These are phyloP conservation scores for Cercospora sp. DNA, from an alignment of 2,329 filamentous ascomycete genomes.

Conservation along the genomic window DNA sequence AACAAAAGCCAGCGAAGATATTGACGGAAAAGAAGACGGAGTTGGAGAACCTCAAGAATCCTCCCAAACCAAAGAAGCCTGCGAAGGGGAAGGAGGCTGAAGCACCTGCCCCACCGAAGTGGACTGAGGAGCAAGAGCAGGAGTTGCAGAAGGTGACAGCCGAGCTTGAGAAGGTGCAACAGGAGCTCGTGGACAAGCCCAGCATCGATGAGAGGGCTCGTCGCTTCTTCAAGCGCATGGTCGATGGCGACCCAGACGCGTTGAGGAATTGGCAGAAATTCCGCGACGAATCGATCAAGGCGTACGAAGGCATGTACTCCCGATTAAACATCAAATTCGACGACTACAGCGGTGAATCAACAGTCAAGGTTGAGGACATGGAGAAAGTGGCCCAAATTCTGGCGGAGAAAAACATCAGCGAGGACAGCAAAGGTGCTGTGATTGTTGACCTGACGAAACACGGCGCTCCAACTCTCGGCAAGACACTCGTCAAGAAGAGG, in stretches of 20 bases:
- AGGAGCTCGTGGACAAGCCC: conserved; percentile 52
- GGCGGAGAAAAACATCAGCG: conserved; percentile 60
- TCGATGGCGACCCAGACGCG: conserved; percentile 60
- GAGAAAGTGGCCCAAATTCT: conserved; percentile 59
- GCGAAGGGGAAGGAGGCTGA: conserved; percentile 49
- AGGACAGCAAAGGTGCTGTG: conserved; percentile 65
- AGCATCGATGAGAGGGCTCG: conserved; percentile 73
- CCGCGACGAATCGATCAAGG: conserved; percentile 63
- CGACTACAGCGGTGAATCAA: conserved; percentile 69
- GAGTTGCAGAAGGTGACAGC: conserved; percentile 52
- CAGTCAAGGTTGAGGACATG: conserved; percentile 64
- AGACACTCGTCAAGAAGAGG: conserved; percentile 65
- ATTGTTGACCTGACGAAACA: conserved; percentile 71
- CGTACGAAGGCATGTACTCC: conserved; percentile 64
- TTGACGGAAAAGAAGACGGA: conserved; percentile 46
- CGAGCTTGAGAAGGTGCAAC: conserved; percentile 49
- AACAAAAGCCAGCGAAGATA: conserved; percentile 65
- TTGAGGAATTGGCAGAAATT: conserved; percentile 64
- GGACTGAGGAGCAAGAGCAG: conserved; percentile 49
- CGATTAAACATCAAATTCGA: conserved; percentile 66
- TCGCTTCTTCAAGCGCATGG: conserved; percentile 68
- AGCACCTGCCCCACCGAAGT: conserved; percentile 30
- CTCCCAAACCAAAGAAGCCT: conserved; percentile 43
- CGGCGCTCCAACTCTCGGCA: conserved; percentile 65
- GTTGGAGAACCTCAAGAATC: conserved; percentile 43